phyloP scores from a whole-genome alignment of 257 asterid genomes.

The Penstemon barbatus region DNA sequence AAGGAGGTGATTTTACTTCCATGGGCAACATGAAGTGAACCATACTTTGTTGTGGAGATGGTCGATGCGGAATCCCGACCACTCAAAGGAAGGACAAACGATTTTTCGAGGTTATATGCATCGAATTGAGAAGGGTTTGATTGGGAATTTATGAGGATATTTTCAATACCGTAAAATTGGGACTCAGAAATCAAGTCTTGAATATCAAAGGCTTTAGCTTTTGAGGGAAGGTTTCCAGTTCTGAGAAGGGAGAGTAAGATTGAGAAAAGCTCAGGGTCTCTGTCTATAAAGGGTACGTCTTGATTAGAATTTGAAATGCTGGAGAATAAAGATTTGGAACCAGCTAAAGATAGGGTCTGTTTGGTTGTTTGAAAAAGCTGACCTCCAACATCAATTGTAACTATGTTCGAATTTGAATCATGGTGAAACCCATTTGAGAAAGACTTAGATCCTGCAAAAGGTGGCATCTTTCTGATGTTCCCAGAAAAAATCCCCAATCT shows the following conservation, averaged over 20 bases:
- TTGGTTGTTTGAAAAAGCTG: constrained; percentile 85
- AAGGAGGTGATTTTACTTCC: constrained; percentile 88
- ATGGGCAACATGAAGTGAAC: constrained; percentile 88
- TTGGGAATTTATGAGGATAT: constrained; percentile 57
- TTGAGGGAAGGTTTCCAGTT: constrained; percentile 87
- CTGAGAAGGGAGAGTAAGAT: constrained; percentile 80
- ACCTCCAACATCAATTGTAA: constrained; percentile 90
- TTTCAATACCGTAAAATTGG: constrained; percentile 73
- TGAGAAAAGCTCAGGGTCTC: constrained; percentile 88
- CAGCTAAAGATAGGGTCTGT: constrained; percentile 74
- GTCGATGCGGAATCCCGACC: constrained; percentile 90
- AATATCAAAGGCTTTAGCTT: constrained; percentile 63
- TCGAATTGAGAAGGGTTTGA: constrained; percentile 82
- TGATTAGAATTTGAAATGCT: constrained; percentile 37
- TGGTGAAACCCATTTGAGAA: constrained; percentile 29
- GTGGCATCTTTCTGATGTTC: constrained; percentile 54
- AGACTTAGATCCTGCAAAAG: constrained; percentile 51
- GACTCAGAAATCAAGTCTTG: constrained; percentile 88
- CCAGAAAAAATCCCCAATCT: constrained; percentile 15
- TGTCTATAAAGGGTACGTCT: constrained; percentile 63
- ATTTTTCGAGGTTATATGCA: constrained; percentile 75
- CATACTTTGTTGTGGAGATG: constrained; percentile 63
- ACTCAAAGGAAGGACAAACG: constrained; percentile 51
- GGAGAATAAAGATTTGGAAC: constrained; percentile 73
- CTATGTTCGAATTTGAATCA: constrained; percentile 51